Evolutionary conservation across 257 asterid genomes (phyloP), one percentile per base, ranked within the genome.

Genomic region (Solanum virginianum): DNA sequence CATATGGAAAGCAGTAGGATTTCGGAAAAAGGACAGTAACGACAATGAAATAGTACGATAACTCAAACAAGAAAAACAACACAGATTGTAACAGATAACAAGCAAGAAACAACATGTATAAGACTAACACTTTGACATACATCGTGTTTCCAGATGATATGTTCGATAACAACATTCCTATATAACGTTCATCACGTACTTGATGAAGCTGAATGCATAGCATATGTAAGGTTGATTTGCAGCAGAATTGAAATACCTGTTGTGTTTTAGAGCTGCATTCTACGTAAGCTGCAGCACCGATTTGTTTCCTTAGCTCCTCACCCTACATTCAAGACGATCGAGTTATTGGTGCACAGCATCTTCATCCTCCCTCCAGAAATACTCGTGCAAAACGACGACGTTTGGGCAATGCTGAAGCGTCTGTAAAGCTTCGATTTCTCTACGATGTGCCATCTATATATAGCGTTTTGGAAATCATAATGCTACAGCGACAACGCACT

Each of bases 221-320:
- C 12, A 41, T 59, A 10, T n/a, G 5, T 9, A 80, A 36, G 82
- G 45, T 70, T n/a, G 24, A 4, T 63, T 53, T 51, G 10, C 68
- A 66, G 84, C 7, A 70, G 4, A 51, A 10, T 66, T 12, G 49
- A 49, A 68, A 6, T 81, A 96, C 99, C 98, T 94, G 99, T 80
- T 96, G 99, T 83, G 99, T 96, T 92, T 93, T 96, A 74, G 99
- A 96, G 95, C 99, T 96, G 92, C 99, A 94, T 84, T 96, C 98
- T 68, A 96, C 93, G 63, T 94, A 96, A 84, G 99, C 95, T 70
- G 99, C 97, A 49, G 99, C 99, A 70, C 99, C 98, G 15, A 96
- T 94, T 91, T 96, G 98, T 86, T 92, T 94, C 94, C 98, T 91
- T 85, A 96, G 90, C 88, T 96, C 99, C 91, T 96, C 99, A 10